Base-by-base conservation (phyloP, 148 eudicot genomes). In the Rhododendron kiyosumense region DNA sequence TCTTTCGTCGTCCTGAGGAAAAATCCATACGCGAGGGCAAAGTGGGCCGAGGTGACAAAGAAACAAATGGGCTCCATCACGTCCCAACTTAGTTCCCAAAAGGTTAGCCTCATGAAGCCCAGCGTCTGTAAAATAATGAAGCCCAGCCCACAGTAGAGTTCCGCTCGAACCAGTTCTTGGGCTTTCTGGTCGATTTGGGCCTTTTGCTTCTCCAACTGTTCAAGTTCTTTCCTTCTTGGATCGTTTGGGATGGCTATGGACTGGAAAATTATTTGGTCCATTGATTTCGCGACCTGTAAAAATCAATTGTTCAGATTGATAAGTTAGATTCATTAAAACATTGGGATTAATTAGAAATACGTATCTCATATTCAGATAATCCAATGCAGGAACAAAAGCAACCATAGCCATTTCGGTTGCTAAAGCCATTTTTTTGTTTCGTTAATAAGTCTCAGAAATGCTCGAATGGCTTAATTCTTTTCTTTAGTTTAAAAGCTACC, bases 11-110 rank as follows among this genome's bases (percentile, higher is more conserved):
- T 93, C 32, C 90, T 83, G 17, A 94, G 87, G 88, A 93, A 94
- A 86, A 94, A 94, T 0, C 84, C 90, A 61, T 94, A 94, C 0
- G 93, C 94, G 11, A 92, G 82, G 0, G 87, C 92, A 26, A 94
- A 93, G 88, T 94, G 91, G 63, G 91, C 74, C 2, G 97, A 93
- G 51, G 95, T 89, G n/a, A 86, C 92, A 81, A 92, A 94, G 89
- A 92, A 94, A 87, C 97, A 94, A 86, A 94, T 92, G 81, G 97
- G 97, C 89, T 94, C 97, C 97, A 94, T 94, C 67, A 94, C 97
- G 80, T 94, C 97, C 97, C 97, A 94, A 49, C 81, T 91, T 0
- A 94, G 90, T 63, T 94, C 97, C 95, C 97, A 94, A 63, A 94
- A 93, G 2, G 97, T 94, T 0, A 94, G 92, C 92, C 97, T 94